Evolutionary conservation across 306 rosid genomes (phyloP), one percentile per base, ranked within the genome.

Genomic region (Acacia crassicarpa): DNA sequence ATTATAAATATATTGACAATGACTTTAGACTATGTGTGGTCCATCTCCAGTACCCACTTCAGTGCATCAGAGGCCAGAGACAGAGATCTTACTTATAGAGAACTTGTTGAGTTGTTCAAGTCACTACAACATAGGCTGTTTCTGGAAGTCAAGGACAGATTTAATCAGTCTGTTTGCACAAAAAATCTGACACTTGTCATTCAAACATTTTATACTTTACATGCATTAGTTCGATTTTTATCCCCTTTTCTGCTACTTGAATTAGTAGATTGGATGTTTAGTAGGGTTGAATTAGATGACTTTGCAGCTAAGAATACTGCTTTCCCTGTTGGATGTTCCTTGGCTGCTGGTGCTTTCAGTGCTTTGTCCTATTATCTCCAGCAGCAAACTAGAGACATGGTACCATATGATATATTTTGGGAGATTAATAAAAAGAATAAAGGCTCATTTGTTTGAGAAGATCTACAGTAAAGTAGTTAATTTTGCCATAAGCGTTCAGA

Each of bases 191-290:
- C 44, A 44, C 90, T 85, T 32, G 84, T 91, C 78, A 87, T 88
- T 32, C 92, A 87, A 67, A 74, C 81, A 14, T 68, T 88, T 58
- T 80, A 72, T 84, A 78, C 91, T 58, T 76, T 93, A 46, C 91
- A 90, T 67, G 85, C 90, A 56, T 75, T 93, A 88, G 79, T 66
- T 77, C 76, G 20, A 63, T 95, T 87, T 83, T 66, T 93, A 82
- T 89, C 94, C 82, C 98, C 99, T 33, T 86, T 93, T 79, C 80
- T 86, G 81, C 91, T 95, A 69, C 92, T 95, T 87, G 93, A 91
- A 86, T 83, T 93, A 65, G 99, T 87, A 56, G 88, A 82, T 79
- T 93, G 97, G 99, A 89, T 95, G 88, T 85, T 95, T 70, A 75
- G 46, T 27, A 86, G 87, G 68, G 83, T 81, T 56, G 85, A 77